Percentiles rank a stretch among this genome's conserved stretches.
Conservation (phyloP, 164 flowering plant species). For the Liquidambar formosana region DNA sequence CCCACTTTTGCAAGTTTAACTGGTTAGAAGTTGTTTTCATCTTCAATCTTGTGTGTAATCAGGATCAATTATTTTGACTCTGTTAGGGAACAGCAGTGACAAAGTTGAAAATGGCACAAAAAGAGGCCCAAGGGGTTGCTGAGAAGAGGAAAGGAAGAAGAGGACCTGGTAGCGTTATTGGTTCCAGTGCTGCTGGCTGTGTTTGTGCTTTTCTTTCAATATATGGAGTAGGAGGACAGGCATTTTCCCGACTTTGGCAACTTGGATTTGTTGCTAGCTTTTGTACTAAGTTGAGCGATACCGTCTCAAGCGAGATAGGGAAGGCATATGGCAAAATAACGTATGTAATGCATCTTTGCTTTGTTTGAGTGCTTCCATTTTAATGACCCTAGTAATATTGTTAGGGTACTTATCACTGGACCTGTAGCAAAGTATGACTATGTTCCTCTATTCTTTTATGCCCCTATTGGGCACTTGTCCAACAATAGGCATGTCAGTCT, state of each 20-base stretch:
- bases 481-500: too few species aligned
- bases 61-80: conserved; percentile 2
- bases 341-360: conserved; percentile 40
- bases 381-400: too few species aligned
- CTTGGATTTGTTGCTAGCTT: conserved; percentile 96
- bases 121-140: conserved; percentile 95
- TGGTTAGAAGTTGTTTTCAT: conserved; percentile 2
- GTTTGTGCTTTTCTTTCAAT: conserved; percentile 87
- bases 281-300: conserved; percentile 95
- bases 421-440: too few species aligned
- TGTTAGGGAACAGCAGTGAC: conserved; percentile 90
- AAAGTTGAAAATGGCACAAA: conserved; percentile 90
- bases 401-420: too few species aligned
- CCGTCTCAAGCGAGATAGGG: conserved; percentile 97
- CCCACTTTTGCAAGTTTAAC: neutral
- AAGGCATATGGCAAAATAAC: conserved; percentile 91
- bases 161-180: conserved; percentile 97
- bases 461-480: too few species aligned
- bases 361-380: neutral
- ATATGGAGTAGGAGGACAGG: conserved; percentile 62
- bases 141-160: conserved; percentile 95
- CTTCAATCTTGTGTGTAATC: conserved; percentile 5
- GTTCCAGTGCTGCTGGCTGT: conserved; percentile 99
- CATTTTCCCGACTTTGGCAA: conserved; percentile 57
- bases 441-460: too few species aligned